Conservation (phyloP, 306 rosid genomes). For the Prunus davidiana region DNA sequence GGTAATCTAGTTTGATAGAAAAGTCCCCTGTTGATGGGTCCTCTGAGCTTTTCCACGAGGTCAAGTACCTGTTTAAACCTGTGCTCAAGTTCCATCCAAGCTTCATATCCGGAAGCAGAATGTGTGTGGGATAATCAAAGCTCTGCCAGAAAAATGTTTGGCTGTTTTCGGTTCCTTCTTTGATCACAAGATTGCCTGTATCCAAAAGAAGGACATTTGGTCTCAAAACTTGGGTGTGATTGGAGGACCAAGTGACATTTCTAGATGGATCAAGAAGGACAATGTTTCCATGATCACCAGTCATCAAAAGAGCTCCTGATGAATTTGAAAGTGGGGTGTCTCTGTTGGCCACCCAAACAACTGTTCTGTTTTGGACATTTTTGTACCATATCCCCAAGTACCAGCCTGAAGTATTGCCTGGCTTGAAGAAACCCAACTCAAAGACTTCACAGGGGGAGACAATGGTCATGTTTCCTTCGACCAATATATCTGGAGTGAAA, state of each 20-base stretch:
- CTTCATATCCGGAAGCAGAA: slow-evolving; percentile 64
- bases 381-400: slow-evolving; percentile 69
- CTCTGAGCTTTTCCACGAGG: slow-evolving; percentile 46
- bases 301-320: slow-evolving; percentile 23
- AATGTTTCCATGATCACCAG: slow-evolving; percentile 34
- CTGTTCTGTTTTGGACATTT: slow-evolving; percentile 18
- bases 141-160: slow-evolving; percentile 58
- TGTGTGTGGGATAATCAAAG: slow-evolving; percentile 68
- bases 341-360: slow-evolving; percentile 82
- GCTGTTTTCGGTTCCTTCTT: slow-evolving; percentile 22
- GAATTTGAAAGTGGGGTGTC: slow-evolving; percentile 48
- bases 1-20: slow-evolving; percentile 41
- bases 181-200: slow-evolving; percentile 54
- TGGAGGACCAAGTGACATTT: slow-evolving; percentile 42
- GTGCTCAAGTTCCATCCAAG: slow-evolving; percentile 58
- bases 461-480: slow-evolving; percentile 38
- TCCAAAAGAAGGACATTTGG: slow-evolving; percentile 56
- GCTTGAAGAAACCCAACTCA: slow-evolving; percentile 52
- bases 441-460: slow-evolving; percentile 36
- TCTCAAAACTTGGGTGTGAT: slow-evolving; percentile 22
- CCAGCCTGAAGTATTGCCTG: slow-evolving; percentile 22
- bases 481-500: not conserved
- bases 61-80: slow-evolving; percentile 34
- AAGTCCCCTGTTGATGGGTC: slow-evolving; percentile 61
- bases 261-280: slow-evolving; percentile 23